Percentiles rank a stretch among this genome's conserved stretches.
Evolutionary conservation across 75 land plant species (phyloP).

Genomic region (Picea glauca): DNA sequence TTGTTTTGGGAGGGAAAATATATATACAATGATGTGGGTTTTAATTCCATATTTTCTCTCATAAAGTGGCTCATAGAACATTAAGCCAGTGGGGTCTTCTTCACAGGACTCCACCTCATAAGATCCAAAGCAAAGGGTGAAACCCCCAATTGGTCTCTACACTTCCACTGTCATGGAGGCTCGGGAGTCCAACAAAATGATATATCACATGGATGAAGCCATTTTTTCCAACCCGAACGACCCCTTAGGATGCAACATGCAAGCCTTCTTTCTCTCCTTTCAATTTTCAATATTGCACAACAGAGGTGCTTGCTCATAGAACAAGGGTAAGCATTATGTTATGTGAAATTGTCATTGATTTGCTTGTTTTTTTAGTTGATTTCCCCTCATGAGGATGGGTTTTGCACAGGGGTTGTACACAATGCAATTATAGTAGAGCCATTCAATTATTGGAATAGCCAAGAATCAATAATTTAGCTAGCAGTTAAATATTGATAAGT

Average conservation of each 20-base stretch:
- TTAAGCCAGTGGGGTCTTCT: conserved; percentile 4
- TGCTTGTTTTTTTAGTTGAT: too few relatives aligned
- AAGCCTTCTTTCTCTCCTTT: conserved; percentile 74
- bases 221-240: conserved; percentile 83
- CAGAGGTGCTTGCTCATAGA: conserved; percentile 72
- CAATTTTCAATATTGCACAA: conserved; percentile 55
- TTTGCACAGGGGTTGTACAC: too few relatives aligned
- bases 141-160: background rate
- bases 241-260: conserved; percentile 76
- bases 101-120: conserved; percentile 29
- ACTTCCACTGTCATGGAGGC: conserved; percentile 90
- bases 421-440: too few relatives aligned
- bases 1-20: too few relatives aligned
- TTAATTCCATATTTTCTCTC: too few relatives aligned
- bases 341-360: too few relatives aligned
- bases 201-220: conserved; percentile 96
- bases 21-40: too few relatives aligned
- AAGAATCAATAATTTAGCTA: too few relatives aligned
- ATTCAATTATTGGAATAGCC: too few relatives aligned
- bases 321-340: conserved; percentile 53
- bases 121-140: background rate
- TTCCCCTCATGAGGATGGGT: too few relatives aligned
- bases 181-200: conserved; percentile 99
- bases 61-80: too few relatives aligned
- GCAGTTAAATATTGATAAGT: too few relatives aligned